A percentile compares a stretch with the other conserved stretches of the same genome.
Evolutionary conservation across 2,329 filamentous ascomycete species (phyloP).

Genomic region (Harringtonia aguacate): DNA sequence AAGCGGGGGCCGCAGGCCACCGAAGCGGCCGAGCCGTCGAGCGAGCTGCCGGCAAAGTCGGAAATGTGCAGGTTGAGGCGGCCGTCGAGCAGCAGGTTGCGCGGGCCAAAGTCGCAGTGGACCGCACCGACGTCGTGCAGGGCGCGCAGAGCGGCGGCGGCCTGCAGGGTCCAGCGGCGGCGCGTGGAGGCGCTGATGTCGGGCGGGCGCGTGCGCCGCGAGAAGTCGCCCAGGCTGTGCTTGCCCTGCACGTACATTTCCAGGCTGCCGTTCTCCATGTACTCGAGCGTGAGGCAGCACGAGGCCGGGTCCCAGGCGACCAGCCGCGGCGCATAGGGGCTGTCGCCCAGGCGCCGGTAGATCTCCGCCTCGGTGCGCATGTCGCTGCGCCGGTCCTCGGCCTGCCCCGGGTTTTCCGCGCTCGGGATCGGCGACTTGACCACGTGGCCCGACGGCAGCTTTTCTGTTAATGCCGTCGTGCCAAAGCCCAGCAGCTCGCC

Average conservation of each 20-base stretch:
- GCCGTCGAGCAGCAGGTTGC: conserved; percentile 9
- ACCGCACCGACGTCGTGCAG: conserved; percentile 8
- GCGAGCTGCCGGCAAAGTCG: conserved; percentile 8
- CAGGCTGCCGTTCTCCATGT: conserved; percentile 6
- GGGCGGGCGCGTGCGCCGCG: neutral
- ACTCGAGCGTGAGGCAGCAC: conserved; percentile 6
- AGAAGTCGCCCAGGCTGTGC: neutral
- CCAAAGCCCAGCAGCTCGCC: neutral
- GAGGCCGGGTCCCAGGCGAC: conserved; percentile 4
- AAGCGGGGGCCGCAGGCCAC: neutral
- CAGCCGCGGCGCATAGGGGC: conserved; percentile 3
- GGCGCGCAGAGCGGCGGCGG: conserved; percentile 4
- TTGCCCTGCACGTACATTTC: conserved; percentile 2
- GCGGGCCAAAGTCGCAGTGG: conserved; percentile 7
- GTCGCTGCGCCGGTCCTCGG: conserved; percentile 5
- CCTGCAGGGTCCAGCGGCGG: conserved; percentile 6
- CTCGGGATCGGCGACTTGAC: conserved; percentile 8
- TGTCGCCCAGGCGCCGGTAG: conserved; percentile 4
- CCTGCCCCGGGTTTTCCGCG: neutral
- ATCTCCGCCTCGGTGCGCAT: conserved; percentile 8
- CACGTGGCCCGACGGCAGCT: conserved; percentile 4
- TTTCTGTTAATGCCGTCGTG: neutral
- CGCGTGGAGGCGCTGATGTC: neutral
- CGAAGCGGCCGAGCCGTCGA: conserved; percentile 3
- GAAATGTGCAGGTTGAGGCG: conserved; percentile 6